phyloP scores from a whole-genome alignment of 208 protist species.

The Balamuthia mandrillaris region DNA sequence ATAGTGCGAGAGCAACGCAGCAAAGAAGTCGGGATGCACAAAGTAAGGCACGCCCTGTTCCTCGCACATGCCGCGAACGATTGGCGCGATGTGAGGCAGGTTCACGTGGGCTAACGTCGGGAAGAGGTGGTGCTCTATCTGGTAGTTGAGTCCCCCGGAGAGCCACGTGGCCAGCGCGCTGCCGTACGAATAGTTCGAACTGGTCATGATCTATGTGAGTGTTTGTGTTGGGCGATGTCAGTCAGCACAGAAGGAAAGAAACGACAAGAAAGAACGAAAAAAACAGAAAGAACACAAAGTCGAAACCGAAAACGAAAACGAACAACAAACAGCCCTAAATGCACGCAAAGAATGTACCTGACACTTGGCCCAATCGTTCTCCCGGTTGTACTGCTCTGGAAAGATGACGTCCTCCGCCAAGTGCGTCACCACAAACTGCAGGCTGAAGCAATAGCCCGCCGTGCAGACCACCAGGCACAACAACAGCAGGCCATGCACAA shows the following conservation, averaged over 20 bases:
- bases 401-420: background rate
- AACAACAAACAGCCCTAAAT: too few species aligned
- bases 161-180: background rate
- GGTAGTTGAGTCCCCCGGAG: background rate
- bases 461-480: background rate
- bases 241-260: too few species aligned
- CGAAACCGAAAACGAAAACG: too few species aligned
- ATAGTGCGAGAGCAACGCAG: background rate
- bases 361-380: constrained; percentile 15
- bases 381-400: background rate
- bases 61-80: background rate
- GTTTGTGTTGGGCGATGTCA: too few species aligned
- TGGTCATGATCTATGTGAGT: too few species aligned
- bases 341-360: background rate
- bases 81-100: background rate
- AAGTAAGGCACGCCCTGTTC: background rate
- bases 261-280: too few species aligned
- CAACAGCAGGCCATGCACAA: background rate
- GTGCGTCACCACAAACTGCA: constrained; percentile 7
- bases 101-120: background rate
- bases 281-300: too few species aligned
- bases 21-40: background rate
- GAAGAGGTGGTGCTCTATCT: constrained; percentile 1
- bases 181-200: background rate
- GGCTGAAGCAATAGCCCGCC: background rate